phyloP scores from a whole-genome alignment of 169 alveolate species.

The Plasmodium sp. region DNA sequence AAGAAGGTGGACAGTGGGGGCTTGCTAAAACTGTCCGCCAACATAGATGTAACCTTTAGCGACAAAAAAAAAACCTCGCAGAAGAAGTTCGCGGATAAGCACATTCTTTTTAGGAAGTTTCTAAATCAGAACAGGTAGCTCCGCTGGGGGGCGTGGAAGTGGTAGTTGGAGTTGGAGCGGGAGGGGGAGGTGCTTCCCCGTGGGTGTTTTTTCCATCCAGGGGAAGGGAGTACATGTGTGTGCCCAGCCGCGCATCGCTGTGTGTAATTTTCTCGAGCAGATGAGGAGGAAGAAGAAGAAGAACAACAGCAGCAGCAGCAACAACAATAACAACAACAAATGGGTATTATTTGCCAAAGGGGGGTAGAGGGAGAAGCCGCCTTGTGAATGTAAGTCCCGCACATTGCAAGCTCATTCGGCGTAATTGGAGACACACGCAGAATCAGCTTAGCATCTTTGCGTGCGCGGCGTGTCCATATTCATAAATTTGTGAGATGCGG shows the following conservation, averaged over 20 bases:
- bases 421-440: background rate
- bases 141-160: background rate
- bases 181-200: background rate
- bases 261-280: background rate
- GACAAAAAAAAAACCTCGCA: constrained; percentile 64
- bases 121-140: constrained; percentile 36
- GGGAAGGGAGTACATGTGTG: background rate
- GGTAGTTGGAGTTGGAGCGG: too few relatives aligned
- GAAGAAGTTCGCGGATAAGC: constrained; percentile 71
- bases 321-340: background rate
- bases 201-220: background rate
- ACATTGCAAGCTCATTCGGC: background rate
- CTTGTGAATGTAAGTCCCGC: background rate
- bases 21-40: constrained; percentile 70
- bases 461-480: background rate
- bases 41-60: constrained; percentile 65
- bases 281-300: background rate
- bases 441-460: background rate
- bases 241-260: background rate
- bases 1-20: constrained; percentile 73
- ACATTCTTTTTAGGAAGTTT: constrained; percentile 67
- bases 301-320: background rate
- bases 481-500: background rate
- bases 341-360: background rate
- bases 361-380: background rate